Base-by-base conservation (phyloP, 306 rosid genomes). In the Prosopis cineraria region DNA sequence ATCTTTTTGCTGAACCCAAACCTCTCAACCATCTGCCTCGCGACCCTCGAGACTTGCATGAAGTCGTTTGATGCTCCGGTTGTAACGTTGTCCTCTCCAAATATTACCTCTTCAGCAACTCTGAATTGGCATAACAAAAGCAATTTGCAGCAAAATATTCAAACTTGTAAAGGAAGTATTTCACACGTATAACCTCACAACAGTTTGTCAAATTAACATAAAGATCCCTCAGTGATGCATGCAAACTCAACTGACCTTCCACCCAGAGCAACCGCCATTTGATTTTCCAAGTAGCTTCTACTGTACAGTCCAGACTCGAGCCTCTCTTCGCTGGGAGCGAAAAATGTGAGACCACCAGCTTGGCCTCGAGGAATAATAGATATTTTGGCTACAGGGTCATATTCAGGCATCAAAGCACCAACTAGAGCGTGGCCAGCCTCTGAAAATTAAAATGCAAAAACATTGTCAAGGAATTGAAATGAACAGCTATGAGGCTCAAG, bases 231-330 rank as follows among this genome's bases (percentile, higher is more conserved):
- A 1, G 41, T 31, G 59, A 77, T 33, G 10, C 66, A 47, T 74
- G 77, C 78, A 77, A 4, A 25, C 58, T 81, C 56, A 74, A 79
- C 88, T 85, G 62, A 85, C 88, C 88, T 85, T 79, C 88, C 88
- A 71, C 88, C 88, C 4, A 95, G 93, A 58, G 99, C 99, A 81
- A 95, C 99, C 50, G 98, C 99, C 99, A 95, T 95, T 82, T 95
- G 99, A 83, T 95, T 95, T 84, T 95, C 99, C 82, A 95, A 80
- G 97, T 95, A 95, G 89, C 99, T 95, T 91, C 99, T 90, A 72
- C 99, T 95, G 88, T 95, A 95, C 75, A 95, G 81, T 40, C 88
- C 88, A 72, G 88, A 85, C 74, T 85, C 88, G 0, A 85, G 88
- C 68, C 88, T 82, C 82, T 85, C 88, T 60, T 85, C 88, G 3